Evolutionary conservation across 2,329 filamentous ascomycete genomes (phyloP), one percentile per base, ranked within the genome.

Genomic region (Whalleya microplaca): DNA sequence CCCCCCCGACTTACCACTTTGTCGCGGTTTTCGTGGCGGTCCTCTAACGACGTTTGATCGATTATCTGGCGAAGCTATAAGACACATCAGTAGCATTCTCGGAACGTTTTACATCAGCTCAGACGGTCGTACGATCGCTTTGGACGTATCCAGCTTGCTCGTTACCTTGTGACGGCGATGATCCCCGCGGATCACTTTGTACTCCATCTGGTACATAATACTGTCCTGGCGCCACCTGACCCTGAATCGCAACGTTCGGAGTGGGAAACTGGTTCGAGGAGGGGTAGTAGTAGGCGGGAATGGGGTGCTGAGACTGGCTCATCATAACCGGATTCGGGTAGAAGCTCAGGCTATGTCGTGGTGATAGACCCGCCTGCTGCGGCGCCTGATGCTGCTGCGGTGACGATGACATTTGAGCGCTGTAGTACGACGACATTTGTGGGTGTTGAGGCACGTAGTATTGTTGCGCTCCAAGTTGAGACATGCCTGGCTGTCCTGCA

Each of bases 21-120:
- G 84, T 57, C 81, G 79, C 56, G 85, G 81, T 59, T 84, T 84
- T 57, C 81, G 73, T 2, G 82, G 81, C 1, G 81, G 81, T 1
- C 82, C 82, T 54, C 82, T 76, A 21, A 83, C 80, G 42, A 80
- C 68, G 14, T 74, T 77, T 23, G 75, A 75, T 50, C 71, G 72
- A 48, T 63, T 66, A 19, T 71, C 69, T 44, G 66, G 63, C 4
- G 69, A 66, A 53, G 63, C 74, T 76, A 48, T 5, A 37, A 29
- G 45, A 55, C 46, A 20, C 42, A 41, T 59, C 18, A 53, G 60
- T 58, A 49, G 57, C 53, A 32, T 40, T 47, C 57, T 19, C 21
- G 49, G 45, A 29, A 41, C 44, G 12, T 14, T 40, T 21, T 23
- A 42, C 44, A 19, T 19, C 16, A 55, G 18, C 40, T 37, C 51